phyloP scores from a whole-genome alignment of 2,329 filamentous ascomycete genomes.

The Rutstroemia sp. region DNA sequence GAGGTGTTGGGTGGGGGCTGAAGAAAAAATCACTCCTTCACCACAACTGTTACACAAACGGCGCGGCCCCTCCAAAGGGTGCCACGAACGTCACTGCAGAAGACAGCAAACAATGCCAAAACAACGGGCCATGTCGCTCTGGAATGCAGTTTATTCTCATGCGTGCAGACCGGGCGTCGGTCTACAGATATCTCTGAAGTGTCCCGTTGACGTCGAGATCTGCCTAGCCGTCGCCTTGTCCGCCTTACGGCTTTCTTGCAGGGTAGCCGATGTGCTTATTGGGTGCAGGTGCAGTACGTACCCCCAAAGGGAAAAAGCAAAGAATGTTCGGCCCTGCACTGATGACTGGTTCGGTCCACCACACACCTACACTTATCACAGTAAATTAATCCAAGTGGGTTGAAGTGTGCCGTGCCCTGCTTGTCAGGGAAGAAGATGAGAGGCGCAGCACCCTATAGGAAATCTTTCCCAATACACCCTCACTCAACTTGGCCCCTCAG shows the following conservation, averaged over 20 bases:
- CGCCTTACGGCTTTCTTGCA: constrained; percentile 9
- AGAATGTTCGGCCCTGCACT: neutral
- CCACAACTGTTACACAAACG: neutral
- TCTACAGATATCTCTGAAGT: neutral
- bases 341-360: neutral
- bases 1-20: neutral
- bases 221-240: constrained; percentile 19
- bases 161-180: neutral
- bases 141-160: neutral
- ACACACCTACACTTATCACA: neutral
- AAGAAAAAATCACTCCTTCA: neutral
- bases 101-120: neutral
- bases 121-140: neutral
- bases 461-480: neutral
- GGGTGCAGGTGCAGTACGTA: neutral
- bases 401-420: neutral
- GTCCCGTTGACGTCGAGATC: constrained; percentile 6
- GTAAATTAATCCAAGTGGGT: neutral
- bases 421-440: neutral
- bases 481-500: neutral
- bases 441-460: neutral
- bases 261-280: neutral
- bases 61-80: neutral
- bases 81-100: neutral
- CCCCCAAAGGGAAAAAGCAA: neutral